Conservation (phyloP, 1,284 basidiomycete species). For the Trichosporon inkin region DNA sequence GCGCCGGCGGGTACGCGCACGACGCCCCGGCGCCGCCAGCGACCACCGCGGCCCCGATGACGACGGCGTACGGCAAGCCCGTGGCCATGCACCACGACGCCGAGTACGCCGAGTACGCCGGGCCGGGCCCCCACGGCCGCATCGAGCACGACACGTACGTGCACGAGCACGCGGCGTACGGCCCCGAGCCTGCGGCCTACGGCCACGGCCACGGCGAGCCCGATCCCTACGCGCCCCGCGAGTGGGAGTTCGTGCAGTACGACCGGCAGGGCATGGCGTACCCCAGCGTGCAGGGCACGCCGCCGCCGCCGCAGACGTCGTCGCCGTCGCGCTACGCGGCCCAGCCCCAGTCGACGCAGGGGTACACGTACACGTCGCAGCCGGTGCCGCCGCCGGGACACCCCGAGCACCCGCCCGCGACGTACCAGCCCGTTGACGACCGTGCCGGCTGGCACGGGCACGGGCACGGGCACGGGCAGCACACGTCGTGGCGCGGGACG, state of each 20-base stretch:
- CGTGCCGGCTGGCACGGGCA: background rate
- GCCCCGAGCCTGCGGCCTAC: too few relatives aligned
- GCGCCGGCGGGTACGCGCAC: too few relatives aligned
- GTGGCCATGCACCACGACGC: background rate
- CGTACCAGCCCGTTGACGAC: background rate
- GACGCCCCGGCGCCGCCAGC: too few relatives aligned
- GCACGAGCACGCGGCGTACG: too few relatives aligned
- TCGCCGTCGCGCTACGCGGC: background rate
- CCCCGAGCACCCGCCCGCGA: background rate
- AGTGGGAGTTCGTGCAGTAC: constrained; percentile 5
- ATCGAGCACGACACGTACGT: too few relatives aligned
- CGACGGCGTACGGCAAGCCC: background rate
- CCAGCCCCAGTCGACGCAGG: too few relatives aligned
- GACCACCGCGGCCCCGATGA: background rate
- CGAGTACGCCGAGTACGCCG: background rate
- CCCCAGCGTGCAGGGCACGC: background rate
- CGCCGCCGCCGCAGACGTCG: background rate
- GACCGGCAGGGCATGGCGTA: background rate
- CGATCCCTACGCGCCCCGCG: too few relatives aligned
- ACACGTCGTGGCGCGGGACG: background rate
- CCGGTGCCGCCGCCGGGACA: background rate
- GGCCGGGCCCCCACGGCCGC: too few relatives aligned
- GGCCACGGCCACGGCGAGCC: too few relatives aligned
- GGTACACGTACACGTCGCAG: background rate
- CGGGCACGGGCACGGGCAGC: too few relatives aligned